Percentiles rank a stretch among this genome's conserved stretches.
Conservation (phyloP, 139 green algal genomes). For the Micractinium conductrix region DNA sequence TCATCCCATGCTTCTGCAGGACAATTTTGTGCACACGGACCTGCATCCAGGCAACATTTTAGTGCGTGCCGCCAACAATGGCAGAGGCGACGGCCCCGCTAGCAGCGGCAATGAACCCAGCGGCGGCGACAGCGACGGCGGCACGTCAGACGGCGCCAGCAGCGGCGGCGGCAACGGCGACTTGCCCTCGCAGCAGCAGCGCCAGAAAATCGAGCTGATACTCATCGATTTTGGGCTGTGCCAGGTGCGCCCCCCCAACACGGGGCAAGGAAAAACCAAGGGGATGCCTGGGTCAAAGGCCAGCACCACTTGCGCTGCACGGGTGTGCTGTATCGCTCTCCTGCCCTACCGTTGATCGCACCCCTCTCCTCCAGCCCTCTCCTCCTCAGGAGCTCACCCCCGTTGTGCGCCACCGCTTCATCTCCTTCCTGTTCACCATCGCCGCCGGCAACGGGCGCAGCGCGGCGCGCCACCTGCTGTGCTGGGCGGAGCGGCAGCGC, state of each 20-base stretch:
- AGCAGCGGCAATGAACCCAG: no score
- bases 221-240: conserved; percentile 88
- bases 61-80: conserved; percentile 41
- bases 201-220: conserved; percentile 63
- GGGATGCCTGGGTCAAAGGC: no score
- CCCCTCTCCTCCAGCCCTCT: no score
- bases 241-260: conserved; percentile 84
- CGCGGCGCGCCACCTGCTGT: conserved; percentile 79
- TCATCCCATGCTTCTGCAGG: conserved; percentile 14
- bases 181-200: background rate
- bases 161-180: background rate
- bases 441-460: conserved; percentile 59
- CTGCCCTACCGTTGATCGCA: no score
- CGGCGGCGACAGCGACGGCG: background rate
- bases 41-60: conserved; percentile 92
- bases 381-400: conserved; percentile 88
- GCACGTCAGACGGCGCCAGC: background rate
- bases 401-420: conserved; percentile 81
- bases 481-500: conserved; percentile 59
- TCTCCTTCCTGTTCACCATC: conserved; percentile 88
- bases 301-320: no score
- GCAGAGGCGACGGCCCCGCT: background rate
- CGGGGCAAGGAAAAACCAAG: no score
- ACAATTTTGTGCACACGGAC: conserved; percentile 94
- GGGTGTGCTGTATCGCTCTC: no score